These are phyloP conservation scores for Aaosphaeria arxii DNA, from an alignment of 2,329 filamentous ascomycete species.

Conservation along the genomic window DNA sequence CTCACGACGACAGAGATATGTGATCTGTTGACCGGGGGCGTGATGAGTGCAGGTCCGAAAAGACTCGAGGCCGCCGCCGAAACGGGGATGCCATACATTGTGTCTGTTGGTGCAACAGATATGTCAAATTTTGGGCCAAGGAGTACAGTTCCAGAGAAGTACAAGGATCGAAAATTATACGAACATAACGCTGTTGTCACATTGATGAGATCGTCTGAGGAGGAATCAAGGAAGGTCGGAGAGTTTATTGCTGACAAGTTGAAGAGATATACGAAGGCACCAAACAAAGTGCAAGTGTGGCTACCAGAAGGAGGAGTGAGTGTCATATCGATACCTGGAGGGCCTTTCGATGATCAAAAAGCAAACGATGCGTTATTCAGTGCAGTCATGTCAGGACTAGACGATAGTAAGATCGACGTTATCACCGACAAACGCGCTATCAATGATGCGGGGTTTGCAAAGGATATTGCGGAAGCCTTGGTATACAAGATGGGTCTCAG, in stretches of 20 bases:
- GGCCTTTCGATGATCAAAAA: neutral
- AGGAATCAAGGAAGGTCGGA: constrained; percentile 57
- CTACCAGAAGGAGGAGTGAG: neutral
- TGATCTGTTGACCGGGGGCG: constrained; percentile 57
- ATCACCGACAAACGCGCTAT: neutral
- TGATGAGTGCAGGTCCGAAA: constrained; percentile 37
- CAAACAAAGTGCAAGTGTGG: neutral
- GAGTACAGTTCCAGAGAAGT: constrained; percentile 55
- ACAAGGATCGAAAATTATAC: constrained; percentile 51
- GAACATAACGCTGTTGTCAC: constrained; percentile 67
- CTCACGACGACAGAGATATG: constrained; percentile 56
- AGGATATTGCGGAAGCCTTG: neutral
- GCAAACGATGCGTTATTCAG: neutral
- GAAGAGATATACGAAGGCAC: constrained; percentile 16
- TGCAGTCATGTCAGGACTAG: neutral
- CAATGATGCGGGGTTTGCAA: neutral
- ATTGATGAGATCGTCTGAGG: constrained; percentile 60
- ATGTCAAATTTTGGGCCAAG: constrained; percentile 60
- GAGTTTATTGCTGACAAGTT: constrained; percentile 56
- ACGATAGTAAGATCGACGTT: neutral
- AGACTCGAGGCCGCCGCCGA: constrained; percentile 58
- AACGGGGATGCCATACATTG: constrained; percentile 56
- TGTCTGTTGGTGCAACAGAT: constrained; percentile 48
- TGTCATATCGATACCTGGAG: neutral
- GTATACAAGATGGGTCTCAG: neutral